Evolutionary conservation across 345 rosid genomes (phyloP).

Genomic region (Populus alba): DNA sequence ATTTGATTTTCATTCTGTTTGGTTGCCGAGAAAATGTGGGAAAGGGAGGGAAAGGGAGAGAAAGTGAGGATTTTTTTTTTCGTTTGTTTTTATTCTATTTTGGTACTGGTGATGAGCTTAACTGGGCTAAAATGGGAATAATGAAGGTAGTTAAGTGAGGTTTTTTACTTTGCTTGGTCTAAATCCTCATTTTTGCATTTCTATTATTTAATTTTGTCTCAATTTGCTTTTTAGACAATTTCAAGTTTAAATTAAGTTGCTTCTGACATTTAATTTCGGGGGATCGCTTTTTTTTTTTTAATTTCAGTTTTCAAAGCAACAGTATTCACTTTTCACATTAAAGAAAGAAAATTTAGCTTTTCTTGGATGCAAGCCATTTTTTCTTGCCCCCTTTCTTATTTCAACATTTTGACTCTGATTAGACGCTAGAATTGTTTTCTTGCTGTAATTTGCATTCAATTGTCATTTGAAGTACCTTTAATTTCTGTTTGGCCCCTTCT

Average conservation of each 20-base stretch:
- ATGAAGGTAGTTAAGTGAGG: background rate
- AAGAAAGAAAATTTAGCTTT: background rate
- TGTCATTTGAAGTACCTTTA: background rate
- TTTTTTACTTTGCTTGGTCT: background rate
- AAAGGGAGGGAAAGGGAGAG: constrained; percentile 3
- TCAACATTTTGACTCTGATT: background rate
- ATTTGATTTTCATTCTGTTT: background rate
- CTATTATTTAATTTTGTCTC: background rate
- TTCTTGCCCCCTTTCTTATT: background rate
- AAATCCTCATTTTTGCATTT: background rate
- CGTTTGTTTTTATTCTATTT: background rate
- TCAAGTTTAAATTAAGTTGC: background rate
- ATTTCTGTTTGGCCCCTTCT: background rate
- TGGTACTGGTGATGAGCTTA: background rate
- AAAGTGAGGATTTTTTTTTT: background rate
- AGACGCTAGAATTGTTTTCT: background rate
- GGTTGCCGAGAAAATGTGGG: background rate
- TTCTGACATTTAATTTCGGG: background rate
- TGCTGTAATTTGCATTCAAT: background rate
- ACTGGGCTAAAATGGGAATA: background rate
- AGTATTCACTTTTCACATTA: background rate
- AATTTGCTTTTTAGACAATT: background rate
- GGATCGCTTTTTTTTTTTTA: background rate
- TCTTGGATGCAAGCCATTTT: background rate
- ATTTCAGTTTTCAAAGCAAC: background rate